Evolutionary conservation across 495 filamentous ascomycete species (phyloP).

Genomic region (Penicillium psychrofluorescens): DNA sequence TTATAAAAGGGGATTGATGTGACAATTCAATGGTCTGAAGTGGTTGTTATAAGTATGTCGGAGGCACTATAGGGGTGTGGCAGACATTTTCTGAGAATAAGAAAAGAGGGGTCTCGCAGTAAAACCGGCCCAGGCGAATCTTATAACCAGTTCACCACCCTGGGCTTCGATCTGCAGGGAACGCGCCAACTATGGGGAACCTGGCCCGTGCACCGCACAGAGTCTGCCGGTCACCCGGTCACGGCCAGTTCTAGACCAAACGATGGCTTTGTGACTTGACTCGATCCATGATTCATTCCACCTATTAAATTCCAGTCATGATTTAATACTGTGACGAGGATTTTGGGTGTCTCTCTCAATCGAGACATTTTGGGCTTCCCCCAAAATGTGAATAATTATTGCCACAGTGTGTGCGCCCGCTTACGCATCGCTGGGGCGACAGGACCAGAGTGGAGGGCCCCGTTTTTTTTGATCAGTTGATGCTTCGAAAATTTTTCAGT

Average conservation of each 20-base stretch:
- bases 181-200: conserved; percentile 6
- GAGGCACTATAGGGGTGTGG: no score
- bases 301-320: neutral
- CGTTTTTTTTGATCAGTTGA: conserved; percentile 21
- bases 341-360: no score
- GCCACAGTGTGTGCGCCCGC: no score
- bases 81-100: no score
- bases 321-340: no score
- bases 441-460: conserved; percentile 6
- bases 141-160: conserved; percentile 2
- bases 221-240: conserved; percentile 13
- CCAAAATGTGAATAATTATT: no score
- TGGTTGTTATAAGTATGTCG: no score
- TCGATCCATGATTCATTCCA: neutral
- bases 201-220: conserved; percentile 11
- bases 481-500: conserved; percentile 25
- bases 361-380: no score
- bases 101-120: neutral
- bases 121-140: neutral
- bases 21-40: neutral
- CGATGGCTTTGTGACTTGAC: neutral
- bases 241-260: conserved; percentile 15
- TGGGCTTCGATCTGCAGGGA: conserved; percentile 3
- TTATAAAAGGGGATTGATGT: neutral
- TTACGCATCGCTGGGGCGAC: no score